Conservation (phyloP, 192 early-diverging fungal species). For the Thamnidium elegans region DNA sequence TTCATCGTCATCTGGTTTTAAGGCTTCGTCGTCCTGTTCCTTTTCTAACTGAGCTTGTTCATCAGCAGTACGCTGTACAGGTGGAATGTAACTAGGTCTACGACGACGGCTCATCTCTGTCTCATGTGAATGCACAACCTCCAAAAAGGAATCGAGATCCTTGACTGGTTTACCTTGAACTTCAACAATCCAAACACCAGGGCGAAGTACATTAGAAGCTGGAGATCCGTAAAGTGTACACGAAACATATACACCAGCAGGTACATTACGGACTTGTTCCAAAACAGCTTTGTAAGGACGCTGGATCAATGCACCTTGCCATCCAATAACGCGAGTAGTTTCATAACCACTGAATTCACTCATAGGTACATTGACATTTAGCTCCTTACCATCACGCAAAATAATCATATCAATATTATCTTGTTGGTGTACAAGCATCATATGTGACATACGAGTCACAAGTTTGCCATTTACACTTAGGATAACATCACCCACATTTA, state of each 20-base stretch:
- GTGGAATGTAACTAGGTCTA: slow-evolving; percentile 39
- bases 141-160: slow-evolving; percentile 62
- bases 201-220: slow-evolving; percentile 53
- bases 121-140: slow-evolving; percentile 49
- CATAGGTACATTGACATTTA: slow-evolving; percentile 64
- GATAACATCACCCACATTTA: slow-evolving; percentile 68
- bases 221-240: slow-evolving; percentile 62
- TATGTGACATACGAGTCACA: slow-evolving; percentile 58
- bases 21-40: slow-evolving; percentile 15
- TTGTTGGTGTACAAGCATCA: slow-evolving; percentile 46
- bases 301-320: slow-evolving; percentile 83
- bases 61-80: slow-evolving; percentile 19
- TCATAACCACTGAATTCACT: slow-evolving; percentile 50
- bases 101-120: slow-evolving; percentile 39
- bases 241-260: slow-evolving; percentile 63
- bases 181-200: slow-evolving; percentile 77
- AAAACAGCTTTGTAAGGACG: slow-evolving; percentile 66
- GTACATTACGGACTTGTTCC: slow-evolving; percentile 63
- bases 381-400: slow-evolving; percentile 70
- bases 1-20: slow-evolving; percentile 20
- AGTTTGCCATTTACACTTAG: slow-evolving; percentile 63
- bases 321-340: slow-evolving; percentile 68
- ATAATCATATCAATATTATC: slow-evolving; percentile 45
- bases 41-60: neutral
- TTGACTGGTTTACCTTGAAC: slow-evolving; percentile 59